Percentiles rank a stretch among this genome's conserved stretches.
Evolutionary conservation across 495 filamentous ascomycete species (phyloP).

Genomic region (Cairneyella variabilis): DNA sequence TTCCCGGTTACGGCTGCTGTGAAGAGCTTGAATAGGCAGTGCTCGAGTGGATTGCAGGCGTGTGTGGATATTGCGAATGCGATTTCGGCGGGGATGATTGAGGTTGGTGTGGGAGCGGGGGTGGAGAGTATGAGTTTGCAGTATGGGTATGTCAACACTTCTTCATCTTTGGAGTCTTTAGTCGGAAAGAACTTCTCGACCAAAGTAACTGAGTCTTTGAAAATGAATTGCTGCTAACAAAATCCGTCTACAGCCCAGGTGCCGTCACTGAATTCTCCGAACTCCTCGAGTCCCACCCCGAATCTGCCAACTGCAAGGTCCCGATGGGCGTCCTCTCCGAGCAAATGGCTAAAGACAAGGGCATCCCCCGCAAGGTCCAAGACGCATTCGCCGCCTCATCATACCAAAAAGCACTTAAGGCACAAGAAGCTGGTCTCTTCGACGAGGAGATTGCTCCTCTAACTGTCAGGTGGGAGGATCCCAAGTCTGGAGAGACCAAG

Average conservation of each 20-base stretch:
- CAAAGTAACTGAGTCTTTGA: too few species aligned
- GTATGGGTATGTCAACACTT: constrained; percentile 69
- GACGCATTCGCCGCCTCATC: constrained; percentile 86
- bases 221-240: constrained; percentile 3
- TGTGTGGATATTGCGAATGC: constrained; percentile 91
- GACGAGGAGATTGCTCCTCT: constrained; percentile 88
- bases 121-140: constrained; percentile 97
- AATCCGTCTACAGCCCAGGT: constrained; percentile 56
- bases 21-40: constrained; percentile 86
- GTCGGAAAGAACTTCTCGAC: too few species aligned
- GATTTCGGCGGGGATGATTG: constrained; percentile 86
- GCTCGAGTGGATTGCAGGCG: constrained; percentile 84
- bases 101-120: constrained; percentile 89
- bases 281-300: constrained; percentile 75
- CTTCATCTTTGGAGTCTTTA: background rate
- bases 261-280: constrained; percentile 95
- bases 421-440: constrained; percentile 86
- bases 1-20: constrained; percentile 82
- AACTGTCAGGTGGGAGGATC: constrained; percentile 78
- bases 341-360: constrained; percentile 84
- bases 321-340: constrained; percentile 96
- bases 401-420: constrained; percentile 83
- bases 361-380: constrained; percentile 67
- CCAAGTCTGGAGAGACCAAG: constrained; percentile 85
- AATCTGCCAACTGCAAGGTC: constrained; percentile 94